Evolutionary conservation across 352 stramenopile species (phyloP).

Genomic region (Phytophthora crassamura): DNA sequence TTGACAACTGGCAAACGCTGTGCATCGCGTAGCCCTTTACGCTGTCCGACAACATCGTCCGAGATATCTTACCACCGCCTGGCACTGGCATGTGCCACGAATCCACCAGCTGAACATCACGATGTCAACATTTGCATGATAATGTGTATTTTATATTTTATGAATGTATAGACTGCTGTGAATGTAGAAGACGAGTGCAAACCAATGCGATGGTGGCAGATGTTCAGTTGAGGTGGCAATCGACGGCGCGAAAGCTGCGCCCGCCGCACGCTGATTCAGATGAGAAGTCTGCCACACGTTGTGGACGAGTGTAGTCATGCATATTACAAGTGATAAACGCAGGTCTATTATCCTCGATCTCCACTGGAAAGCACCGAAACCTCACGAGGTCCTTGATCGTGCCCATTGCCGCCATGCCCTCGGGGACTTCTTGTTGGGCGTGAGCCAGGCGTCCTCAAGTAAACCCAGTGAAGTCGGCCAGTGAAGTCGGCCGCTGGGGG

Average conservation of each 20-base stretch:
- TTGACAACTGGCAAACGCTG: constrained; percentile 12
- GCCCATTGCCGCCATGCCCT: constrained; percentile 56
- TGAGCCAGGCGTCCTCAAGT: constrained; percentile 62
- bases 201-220: constrained; percentile 10
- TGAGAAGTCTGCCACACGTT: neutral
- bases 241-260: constrained; percentile 8
- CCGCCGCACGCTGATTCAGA: constrained; percentile 8
- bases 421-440: constrained; percentile 51
- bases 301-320: neutral
- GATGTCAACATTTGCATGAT: constrained; percentile 8
- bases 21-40: constrained; percentile 14
- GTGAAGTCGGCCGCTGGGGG: too few relatives aligned
- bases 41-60: constrained; percentile 23
- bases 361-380: constrained; percentile 58
- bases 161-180: constrained; percentile 5
- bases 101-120: constrained; percentile 19
- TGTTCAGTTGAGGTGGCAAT: constrained; percentile 8
- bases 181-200: constrained; percentile 24
- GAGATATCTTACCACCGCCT: constrained; percentile 34
- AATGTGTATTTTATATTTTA: neutral
- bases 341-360: constrained; percentile 23
- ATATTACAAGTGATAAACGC: too few relatives aligned
- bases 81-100: constrained; percentile 30
- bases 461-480: constrained; percentile 54
- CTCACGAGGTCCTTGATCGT: constrained; percentile 47